These are phyloP conservation scores for Citrus medica DNA, from an alignment of 345 rosid genomes.

Conservation along the genomic window DNA sequence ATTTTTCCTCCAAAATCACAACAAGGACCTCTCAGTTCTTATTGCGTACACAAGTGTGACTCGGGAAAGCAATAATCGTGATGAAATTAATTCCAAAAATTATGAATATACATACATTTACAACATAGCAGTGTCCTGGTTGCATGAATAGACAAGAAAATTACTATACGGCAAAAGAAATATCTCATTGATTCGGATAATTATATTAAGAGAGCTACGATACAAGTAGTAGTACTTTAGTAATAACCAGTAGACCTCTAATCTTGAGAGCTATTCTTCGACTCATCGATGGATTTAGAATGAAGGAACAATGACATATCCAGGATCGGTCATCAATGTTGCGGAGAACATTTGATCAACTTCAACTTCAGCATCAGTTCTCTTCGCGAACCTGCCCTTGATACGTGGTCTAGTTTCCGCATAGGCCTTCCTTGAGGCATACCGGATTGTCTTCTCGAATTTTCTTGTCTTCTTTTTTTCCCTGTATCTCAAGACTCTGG, in stretches of 20 bases:
- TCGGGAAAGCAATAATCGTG: background rate
- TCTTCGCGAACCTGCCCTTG: conserved; percentile 91
- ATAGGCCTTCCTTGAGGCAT: conserved; percentile 96
- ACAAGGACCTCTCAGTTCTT: background rate
- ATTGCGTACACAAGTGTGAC: background rate
- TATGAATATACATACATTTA: conserved; percentile 23
- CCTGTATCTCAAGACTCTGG: conserved; percentile 87
- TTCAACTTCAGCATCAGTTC: conserved; percentile 55
- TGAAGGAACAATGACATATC: conserved; percentile 78
- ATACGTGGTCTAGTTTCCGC: conserved; percentile 93
- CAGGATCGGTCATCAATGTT: conserved; percentile 42
- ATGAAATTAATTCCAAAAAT: conserved; percentile 11
- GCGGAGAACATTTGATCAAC: conserved; percentile 65
- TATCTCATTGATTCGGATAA: conserved; percentile 13
- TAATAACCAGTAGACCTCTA: conserved; percentile 12
- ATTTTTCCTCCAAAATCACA: background rate
- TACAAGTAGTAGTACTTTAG: conserved; percentile 19
- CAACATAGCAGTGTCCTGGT: conserved; percentile 18
- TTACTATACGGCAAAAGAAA: conserved; percentile 1
- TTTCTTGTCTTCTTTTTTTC: conserved; percentile 90
- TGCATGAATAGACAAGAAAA: conserved; percentile 14
- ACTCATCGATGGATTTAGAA: conserved; percentile 29
- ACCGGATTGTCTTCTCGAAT: conserved; percentile 92
- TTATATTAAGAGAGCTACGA: conserved; percentile 19
- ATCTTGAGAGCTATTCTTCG: background rate